Evolutionary conservation across 257 asterid species (phyloP), one percentile per base, ranked within the genome.

Genomic region (Fraxinus anomala): DNA sequence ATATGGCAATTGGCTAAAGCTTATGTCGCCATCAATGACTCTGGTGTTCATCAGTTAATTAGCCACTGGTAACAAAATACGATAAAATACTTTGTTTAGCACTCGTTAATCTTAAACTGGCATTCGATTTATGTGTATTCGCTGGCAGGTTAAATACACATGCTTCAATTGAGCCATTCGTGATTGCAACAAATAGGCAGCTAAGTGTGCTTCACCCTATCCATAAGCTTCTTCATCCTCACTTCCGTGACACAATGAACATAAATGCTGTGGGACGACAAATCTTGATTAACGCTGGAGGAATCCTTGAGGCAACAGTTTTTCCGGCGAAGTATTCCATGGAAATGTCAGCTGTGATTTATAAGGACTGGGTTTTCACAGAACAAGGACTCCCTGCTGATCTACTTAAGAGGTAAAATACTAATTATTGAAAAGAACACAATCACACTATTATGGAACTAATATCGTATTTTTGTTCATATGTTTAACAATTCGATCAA

Each of bases 1-100:
- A 59, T 91, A 23, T 92, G 97, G 97, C 91, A 86, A 77, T 84
- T 91, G 81, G 97, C 97, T 23, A 92, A 92, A 90, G 95, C 95
- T 72, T 88, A 91, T 82, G 97, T 83, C 44, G 88, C 86, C 6
- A 87, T 92, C 36, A 88, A 87, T 70, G 97, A 92, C 78, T 88
- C 92, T 10, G 96, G 97, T 54, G 78, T 85, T 79, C 97, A 93
- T 79, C 91, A 93, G 86, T 89, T 93, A 77, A 76, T 88, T 13
- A 82, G 92, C 75, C 97, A 91, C 89, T 90, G 97, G 97, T 92
- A 92, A 91, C n/a, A 71, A 82, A 76, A 80, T 56, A 26, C n/a
- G 8, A 23, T 24, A 65, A 70, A 34, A 24, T 74, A 26, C n/a
- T 54, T 54, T 19, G 24, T 54, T 19, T 54, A 7, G 71, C 4